phyloP scores from a whole-genome alignment of 1,284 basidiomycete species.

The Meripilus lineatus region DNA sequence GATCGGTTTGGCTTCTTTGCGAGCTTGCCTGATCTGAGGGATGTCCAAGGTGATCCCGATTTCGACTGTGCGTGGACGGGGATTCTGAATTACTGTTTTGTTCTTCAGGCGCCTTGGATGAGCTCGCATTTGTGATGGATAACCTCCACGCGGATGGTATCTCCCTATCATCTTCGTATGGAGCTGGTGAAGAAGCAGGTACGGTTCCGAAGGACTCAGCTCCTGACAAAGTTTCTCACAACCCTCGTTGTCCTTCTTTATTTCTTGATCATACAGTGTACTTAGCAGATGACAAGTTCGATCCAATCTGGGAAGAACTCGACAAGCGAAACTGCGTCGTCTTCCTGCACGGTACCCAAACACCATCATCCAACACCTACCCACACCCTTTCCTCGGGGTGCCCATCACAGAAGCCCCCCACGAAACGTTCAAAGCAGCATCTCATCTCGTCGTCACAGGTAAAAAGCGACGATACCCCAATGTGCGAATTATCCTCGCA shows the following conservation, averaged over 20 bases:
- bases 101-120: conserved; percentile 43
- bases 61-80: neutral
- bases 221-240: neutral
- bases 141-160: conserved; percentile 56
- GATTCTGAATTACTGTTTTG: neutral
- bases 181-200: conserved; percentile 31
- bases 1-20: conserved; percentile 64
- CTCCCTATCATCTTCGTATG: conserved; percentile 59
- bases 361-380: conserved; percentile 54
- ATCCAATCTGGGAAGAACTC: conserved; percentile 63
- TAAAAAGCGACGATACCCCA: conserved; percentile 53
- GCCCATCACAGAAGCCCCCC: conserved; percentile 69
- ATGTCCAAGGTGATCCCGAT: conserved; percentile 45
- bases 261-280: conserved; percentile 47
- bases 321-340: conserved; percentile 51
- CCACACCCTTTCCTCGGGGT: conserved; percentile 59
- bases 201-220: conserved; percentile 6
- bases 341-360: conserved; percentile 67
- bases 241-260: neutral
- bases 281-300: conserved; percentile 56
- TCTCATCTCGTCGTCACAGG: conserved; percentile 68
- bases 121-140: conserved; percentile 57
- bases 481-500: conserved; percentile 59
- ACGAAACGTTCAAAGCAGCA: conserved; percentile 75
- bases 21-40: conserved; percentile 53